Evolutionary conservation across 305 asterid genomes (phyloP).

Genomic region (Fraxinus angustifolia): DNA sequence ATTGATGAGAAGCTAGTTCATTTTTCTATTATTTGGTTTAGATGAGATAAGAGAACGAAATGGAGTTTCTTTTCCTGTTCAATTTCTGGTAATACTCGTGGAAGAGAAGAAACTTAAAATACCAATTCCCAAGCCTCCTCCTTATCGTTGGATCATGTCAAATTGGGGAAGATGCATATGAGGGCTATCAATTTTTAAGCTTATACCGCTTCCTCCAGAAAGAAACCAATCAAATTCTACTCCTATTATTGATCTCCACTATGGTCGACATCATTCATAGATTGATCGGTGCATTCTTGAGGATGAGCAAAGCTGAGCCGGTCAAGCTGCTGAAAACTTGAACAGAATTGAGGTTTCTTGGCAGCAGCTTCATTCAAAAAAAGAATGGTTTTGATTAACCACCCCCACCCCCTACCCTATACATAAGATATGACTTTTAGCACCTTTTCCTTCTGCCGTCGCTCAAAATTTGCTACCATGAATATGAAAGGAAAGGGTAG

Average conservation of each 20-base stretch:
- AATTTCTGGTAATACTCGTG: not conserved
- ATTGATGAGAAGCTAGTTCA: not conserved
- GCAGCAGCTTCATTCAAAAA: not conserved
- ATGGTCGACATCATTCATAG: not conserved
- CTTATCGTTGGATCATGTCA: not conserved
- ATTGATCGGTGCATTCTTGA: not conserved
- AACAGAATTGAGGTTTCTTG: not conserved
- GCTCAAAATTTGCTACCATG: not conserved
- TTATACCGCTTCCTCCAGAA: not conserved
- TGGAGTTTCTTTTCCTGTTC: not conserved
- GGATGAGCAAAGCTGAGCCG: not conserved
- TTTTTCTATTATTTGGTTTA: not conserved
- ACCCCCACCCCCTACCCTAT: too few species aligned
- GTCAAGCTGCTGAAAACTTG: not conserved
- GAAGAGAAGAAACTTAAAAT: not conserved
- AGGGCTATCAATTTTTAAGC: not conserved
- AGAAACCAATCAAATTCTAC: not conserved
- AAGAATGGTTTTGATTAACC: not conserved
- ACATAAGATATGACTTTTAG: not conserved
- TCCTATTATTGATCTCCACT: not conserved
- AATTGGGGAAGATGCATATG: not conserved
- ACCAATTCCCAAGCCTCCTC: not conserved
- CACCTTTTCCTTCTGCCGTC: not conserved
- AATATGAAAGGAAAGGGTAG: not conserved
- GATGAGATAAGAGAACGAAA: not conserved